A percentile compares a stretch with the other conserved stretches of the same genome.
Evolutionary conservation across 2,329 filamentous ascomycete genomes (phyloP).

Genomic region (Cladosporium velox): DNA sequence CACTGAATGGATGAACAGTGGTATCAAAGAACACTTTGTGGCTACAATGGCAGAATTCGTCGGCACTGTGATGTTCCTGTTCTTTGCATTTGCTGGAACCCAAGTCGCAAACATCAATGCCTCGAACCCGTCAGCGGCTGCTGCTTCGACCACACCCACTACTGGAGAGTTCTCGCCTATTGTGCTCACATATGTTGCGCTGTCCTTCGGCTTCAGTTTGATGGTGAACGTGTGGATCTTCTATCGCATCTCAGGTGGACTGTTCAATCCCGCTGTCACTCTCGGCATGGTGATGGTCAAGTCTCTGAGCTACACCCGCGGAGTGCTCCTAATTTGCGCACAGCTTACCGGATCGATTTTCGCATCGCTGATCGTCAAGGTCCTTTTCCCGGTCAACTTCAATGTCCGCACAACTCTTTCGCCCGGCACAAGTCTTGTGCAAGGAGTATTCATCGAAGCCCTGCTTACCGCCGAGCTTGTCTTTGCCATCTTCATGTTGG

Average conservation of each 20-base stretch:
- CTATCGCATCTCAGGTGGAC: constrained; percentile 35
- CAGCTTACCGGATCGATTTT: constrained; percentile 63
- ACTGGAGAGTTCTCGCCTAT: constrained; percentile 30
- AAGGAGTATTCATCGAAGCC: constrained; percentile 68
- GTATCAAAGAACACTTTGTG: constrained; percentile 30
- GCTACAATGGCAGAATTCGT: constrained; percentile 52
- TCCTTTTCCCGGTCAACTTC: constrained; percentile 59
- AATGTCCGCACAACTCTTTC: constrained; percentile 59
- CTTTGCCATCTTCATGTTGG: constrained; percentile 68
- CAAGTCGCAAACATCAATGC: constrained; percentile 52
- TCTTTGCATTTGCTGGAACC: constrained; percentile 50
- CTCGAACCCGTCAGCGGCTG: constrained; percentile 17
- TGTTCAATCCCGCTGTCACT: constrained; percentile 47
- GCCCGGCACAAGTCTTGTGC: constrained; percentile 53
- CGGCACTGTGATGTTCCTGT: constrained; percentile 55
- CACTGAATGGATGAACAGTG: constrained; percentile 36
- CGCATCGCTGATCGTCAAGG: constrained; percentile 58
- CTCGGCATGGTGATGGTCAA: constrained; percentile 62
- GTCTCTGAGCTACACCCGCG: constrained; percentile 56
- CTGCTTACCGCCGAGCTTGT: constrained; percentile 66
- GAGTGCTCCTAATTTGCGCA: constrained; percentile 54
- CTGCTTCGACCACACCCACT: constrained; percentile 15
- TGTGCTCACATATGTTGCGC: constrained; percentile 34
- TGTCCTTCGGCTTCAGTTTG: constrained; percentile 40
- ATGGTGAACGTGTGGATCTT: constrained; percentile 42